A percentile compares a stretch with the other conserved stretches of the same genome.
These are phyloP conservation scores for Starmerella powellii DNA, from an alignment of 805 yeast genomes.

Conservation along the genomic window DNA sequence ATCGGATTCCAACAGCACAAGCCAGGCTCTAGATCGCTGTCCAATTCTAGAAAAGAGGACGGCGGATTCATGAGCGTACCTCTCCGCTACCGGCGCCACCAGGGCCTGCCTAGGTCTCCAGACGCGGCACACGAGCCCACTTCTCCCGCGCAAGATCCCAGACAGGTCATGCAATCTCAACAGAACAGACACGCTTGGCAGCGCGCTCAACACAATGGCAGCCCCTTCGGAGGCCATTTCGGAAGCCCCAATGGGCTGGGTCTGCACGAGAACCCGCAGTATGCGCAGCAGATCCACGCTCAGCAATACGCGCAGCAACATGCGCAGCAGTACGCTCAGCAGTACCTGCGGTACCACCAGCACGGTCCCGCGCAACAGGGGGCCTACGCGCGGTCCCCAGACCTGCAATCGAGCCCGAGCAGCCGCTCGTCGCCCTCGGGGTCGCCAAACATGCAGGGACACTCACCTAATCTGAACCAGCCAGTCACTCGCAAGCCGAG, in stretches of 20 bases:
- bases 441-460: no score
- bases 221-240: no score
- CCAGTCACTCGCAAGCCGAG: neutral
- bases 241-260: no score
- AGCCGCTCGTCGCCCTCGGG: no score
- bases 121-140: neutral
- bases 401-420: no score
- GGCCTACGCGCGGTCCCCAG: no score
- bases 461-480: neutral
- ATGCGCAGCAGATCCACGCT: neutral
- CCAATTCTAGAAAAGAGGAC: no score
- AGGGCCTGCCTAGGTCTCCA: neutral
- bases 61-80: slow-evolving; percentile 1
- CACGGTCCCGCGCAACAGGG: neutral
- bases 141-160: no score
- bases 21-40: no score
- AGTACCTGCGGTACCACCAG: neutral
- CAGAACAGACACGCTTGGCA: neutral
- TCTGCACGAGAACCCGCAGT: no score
- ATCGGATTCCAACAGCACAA: no score
- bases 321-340: neutral
- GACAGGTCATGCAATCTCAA: no score
- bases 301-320: neutral
- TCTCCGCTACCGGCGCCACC: slow-evolving; percentile 2
- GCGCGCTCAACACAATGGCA: neutral